phyloP scores from a whole-genome alignment of 2,329 filamentous ascomycete species.

The Fonsecaea multimorphosa region DNA sequence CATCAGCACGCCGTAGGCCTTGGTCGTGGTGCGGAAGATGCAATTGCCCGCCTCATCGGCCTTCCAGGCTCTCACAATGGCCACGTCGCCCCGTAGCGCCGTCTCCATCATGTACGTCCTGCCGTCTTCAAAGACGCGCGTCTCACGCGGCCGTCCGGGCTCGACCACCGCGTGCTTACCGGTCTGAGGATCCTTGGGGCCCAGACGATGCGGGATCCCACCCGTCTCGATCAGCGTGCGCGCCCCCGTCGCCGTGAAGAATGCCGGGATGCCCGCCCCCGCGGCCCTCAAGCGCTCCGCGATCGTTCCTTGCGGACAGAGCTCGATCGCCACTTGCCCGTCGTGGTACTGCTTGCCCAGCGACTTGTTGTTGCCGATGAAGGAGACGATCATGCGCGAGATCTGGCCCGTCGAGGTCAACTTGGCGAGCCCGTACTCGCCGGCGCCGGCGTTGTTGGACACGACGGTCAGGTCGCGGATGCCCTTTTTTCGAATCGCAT shows the following conservation, averaged over 20 bases:
- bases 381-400: constrained; percentile 74
- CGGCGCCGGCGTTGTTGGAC: constrained; percentile 79
- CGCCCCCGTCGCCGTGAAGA: constrained; percentile 77
- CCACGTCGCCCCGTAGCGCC: constrained; percentile 75
- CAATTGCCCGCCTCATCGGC: constrained; percentile 79
- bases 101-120: constrained; percentile 78
- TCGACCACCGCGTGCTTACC: constrained; percentile 70
- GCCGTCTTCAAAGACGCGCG: constrained; percentile 70
- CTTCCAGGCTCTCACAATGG: constrained; percentile 77
- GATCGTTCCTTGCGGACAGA: constrained; percentile 89
- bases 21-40: constrained; percentile 76
- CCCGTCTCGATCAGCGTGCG: constrained; percentile 58
- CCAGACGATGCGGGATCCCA: constrained; percentile 70
- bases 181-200: constrained; percentile 67
- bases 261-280: constrained; percentile 88
- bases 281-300: constrained; percentile 87
- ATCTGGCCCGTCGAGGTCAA: constrained; percentile 74
- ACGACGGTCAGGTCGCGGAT: constrained; percentile 70
- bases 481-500: constrained; percentile 68
- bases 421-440: constrained; percentile 71
- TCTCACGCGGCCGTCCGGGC: constrained; percentile 70
- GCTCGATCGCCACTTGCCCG: constrained; percentile 85
- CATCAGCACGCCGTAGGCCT: constrained; percentile 77
- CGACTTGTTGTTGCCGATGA: constrained; percentile 81
- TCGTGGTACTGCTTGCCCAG: constrained; percentile 90